phyloP scores from a whole-genome alignment of 192 early-diverging fungal genomes.

The Diversispora epigaea region DNA sequence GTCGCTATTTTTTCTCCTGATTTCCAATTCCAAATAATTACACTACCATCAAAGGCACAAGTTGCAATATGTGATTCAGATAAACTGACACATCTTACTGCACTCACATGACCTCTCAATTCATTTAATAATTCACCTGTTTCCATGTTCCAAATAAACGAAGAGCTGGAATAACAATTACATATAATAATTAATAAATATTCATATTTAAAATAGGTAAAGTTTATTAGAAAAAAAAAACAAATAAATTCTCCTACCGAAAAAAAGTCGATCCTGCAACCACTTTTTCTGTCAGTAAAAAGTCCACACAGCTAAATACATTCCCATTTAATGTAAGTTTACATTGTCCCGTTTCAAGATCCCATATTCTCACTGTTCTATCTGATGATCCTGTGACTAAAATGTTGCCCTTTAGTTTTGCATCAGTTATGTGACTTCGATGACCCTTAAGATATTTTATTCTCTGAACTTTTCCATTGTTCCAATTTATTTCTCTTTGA shows the following conservation, averaged over 20 bases:
- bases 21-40: slow-evolving; percentile 32
- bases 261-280: slow-evolving; percentile 29
- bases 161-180: background rate
- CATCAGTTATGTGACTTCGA: slow-evolving; percentile 11
- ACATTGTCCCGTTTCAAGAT: slow-evolving; percentile 60
- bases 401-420: slow-evolving; percentile 57
- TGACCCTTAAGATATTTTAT: slow-evolving; percentile 11
- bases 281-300: slow-evolving; percentile 19
- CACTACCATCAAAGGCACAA: slow-evolving; percentile 26
- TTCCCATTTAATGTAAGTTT: slow-evolving; percentile 51
- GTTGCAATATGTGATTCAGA: slow-evolving; percentile 18
- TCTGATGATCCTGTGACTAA: slow-evolving; percentile 86
- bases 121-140: slow-evolving; percentile 21
- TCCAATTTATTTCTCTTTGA: slow-evolving; percentile 26
- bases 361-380: slow-evolving; percentile 82
- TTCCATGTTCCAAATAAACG: slow-evolving; percentile 33
- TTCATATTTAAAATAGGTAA: background rate
- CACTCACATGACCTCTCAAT: slow-evolving; percentile 24
- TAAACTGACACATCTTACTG: slow-evolving; percentile 24
- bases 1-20: slow-evolving; percentile 27
- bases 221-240: background rate
- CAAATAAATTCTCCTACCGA: slow-evolving; percentile 10
- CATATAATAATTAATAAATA: background rate
- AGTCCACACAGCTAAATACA: slow-evolving; percentile 31
- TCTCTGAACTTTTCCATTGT: background rate